Conservation (phyloP, 83 land plant genomes). For the Picea mariana region DNA sequence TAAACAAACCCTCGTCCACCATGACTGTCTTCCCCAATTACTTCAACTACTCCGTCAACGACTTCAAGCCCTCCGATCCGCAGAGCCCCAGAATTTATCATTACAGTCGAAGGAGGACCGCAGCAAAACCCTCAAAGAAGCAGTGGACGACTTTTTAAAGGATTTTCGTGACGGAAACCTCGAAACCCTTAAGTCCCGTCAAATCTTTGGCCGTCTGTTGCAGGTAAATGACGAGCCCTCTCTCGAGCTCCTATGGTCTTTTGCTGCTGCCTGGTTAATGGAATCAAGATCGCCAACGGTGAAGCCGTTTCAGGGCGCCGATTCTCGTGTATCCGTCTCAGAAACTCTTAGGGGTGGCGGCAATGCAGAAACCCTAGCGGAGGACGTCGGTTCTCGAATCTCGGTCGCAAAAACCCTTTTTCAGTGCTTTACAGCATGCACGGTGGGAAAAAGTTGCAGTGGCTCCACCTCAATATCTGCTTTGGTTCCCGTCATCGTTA, state of each 20-base stretch:
- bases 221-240: neutral
- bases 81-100: neutral
- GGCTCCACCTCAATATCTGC: neutral
- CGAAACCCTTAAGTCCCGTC: neutral
- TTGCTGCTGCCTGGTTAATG: neutral
- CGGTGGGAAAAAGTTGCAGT: neutral
- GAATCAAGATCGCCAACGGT: neutral
- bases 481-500: neutral
- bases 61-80: neutral
- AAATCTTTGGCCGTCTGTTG: neutral
- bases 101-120: neutral
- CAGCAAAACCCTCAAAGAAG: neutral
- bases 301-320: neutral
- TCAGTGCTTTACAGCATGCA: neutral
- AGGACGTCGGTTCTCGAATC: neutral
- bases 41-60: neutral
- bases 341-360: neutral
- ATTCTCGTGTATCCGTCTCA: neutral
- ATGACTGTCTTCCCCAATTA: neutral
- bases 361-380: neutral
- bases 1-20: neutral
- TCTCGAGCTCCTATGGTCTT: neutral
- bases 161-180: constrained; percentile 5
- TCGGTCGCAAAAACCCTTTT: neutral
- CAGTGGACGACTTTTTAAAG: neutral